Evolutionary conservation across 2,329 filamentous ascomycete genomes (phyloP), one percentile per base, ranked within the genome.

Genomic region (Lasiodiplodia hormozganensis): DNA sequence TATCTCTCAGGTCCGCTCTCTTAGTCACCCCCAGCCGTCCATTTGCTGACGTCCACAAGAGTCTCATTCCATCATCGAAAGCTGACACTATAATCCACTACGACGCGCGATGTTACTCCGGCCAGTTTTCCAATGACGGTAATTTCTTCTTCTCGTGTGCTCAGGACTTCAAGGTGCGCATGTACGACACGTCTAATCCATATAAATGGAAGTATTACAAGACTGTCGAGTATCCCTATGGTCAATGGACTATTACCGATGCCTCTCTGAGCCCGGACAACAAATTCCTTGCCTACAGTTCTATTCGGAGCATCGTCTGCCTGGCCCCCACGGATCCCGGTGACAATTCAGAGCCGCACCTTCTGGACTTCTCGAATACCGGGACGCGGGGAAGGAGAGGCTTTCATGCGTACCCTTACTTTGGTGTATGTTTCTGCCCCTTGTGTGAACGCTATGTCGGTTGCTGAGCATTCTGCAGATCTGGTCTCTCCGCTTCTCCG

Each of bases 141-240:
- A 97, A 97, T 79, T 98, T 98, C 83, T 98, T 97, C 83, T 98
- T 95, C 77, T 90, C 91, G 6, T 96, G 92, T 75, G 92, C 91
- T 11, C 93, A 97, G 79, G 94, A 98, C 79, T 97, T 97, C 82
- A 91, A 89, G 73, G 94, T 99, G 11, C 91, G 94, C 65, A 94
- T 99, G 92, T 99, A 98, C 80, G 95, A 98, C 78, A 98, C 96
- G 0, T 94, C 92, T 1, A 97, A 97, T 73, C 94, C 95, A 0
- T 97, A 96, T 79, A 88, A 94, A 72, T 99, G 96, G 96, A 91
- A 91, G 77, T 94, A 97, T 79, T 97, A 97, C 84, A 98, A 97
- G 81, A 95, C 92, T 0, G 92, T 94, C 5, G 83, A 85, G 34
- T 97, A 96, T 78, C 93, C 93, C 0, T 92, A 90, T 72, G 96